A percentile compares a stretch with the other conserved stretches of the same genome.
Conservation (phyloP, 257 asterid species). For the Ilex aquifolium region DNA sequence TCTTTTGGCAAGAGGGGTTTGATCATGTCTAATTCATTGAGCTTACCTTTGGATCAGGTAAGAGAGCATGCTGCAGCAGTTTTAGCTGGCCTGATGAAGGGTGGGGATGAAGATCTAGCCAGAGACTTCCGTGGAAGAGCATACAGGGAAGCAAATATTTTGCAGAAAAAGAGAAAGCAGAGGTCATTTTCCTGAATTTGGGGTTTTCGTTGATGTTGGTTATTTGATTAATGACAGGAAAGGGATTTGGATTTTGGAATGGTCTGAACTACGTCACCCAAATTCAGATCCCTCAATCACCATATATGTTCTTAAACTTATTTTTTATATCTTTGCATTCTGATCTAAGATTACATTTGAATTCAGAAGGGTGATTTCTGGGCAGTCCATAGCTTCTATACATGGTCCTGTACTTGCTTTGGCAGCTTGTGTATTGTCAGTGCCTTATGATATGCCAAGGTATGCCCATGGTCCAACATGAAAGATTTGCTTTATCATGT, state of each 20-base stretch:
- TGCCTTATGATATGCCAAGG: conserved; percentile 99
- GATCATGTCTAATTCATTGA: conserved; percentile 9
- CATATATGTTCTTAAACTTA: too few species aligned
- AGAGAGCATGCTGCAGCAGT: conserved; percentile 99
- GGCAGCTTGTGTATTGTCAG: conserved; percentile 89
- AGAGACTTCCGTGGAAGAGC: conserved; percentile 82
- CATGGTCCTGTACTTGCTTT: conserved; percentile 94
- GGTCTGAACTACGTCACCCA: too few species aligned
- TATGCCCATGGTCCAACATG: conserved; percentile 22
- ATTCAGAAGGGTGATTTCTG: conserved; percentile 57
- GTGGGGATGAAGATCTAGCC: conserved; percentile 68
- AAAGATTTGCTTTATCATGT: neutral
- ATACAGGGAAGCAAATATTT: conserved; percentile 58
- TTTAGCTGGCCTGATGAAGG: conserved; percentile 94
- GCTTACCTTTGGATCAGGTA: conserved; percentile 41
- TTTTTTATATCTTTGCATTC: neutral
- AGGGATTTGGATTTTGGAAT: too few species aligned
- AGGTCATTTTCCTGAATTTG: conserved; percentile 36
- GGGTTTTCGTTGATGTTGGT: conserved; percentile 12
- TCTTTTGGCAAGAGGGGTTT: conserved; percentile 7
- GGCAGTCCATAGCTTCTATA: conserved; percentile 60
- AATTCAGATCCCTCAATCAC: too few species aligned
- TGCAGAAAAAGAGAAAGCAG: conserved; percentile 59
- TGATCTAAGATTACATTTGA: conserved; percentile 18
- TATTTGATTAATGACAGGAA: neutral